Conservation (phyloP, 768 basidiomycete species). For the Mycena leptocephala region DNA sequence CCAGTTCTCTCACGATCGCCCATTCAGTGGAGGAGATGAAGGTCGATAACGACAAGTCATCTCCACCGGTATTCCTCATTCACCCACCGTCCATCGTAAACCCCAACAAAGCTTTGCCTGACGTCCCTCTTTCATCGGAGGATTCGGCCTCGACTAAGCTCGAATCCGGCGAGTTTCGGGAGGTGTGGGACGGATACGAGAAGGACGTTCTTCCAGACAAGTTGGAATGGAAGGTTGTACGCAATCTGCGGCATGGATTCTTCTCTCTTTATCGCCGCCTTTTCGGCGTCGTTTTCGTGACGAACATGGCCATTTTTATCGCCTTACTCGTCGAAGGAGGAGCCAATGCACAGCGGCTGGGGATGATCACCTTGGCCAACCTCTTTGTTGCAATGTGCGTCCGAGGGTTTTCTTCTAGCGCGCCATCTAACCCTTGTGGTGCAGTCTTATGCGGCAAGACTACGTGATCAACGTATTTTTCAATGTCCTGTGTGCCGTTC, state of each 20-base stretch:
- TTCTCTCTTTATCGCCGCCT: constrained; percentile 73
- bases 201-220: constrained; percentile 69
- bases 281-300: constrained; percentile 72
- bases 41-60: constrained; percentile 7
- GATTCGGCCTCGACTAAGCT: constrained; percentile 44
- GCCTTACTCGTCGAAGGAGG: constrained; percentile 51
- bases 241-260: constrained; percentile 70
- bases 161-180: constrained; percentile 40
- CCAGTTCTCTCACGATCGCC: constrained; percentile 29
- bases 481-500: constrained; percentile 66
- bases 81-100: constrained; percentile 11
- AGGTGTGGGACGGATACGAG: constrained; percentile 69
- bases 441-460: constrained; percentile 64
- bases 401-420: background rate
- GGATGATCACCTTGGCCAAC: constrained; percentile 62
- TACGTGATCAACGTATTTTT: constrained; percentile 75
- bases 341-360: constrained; percentile 55
- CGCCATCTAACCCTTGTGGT: background rate
- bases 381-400: constrained; percentile 59
- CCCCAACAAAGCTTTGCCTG: background rate
- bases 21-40: background rate
- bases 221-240: constrained; percentile 60
- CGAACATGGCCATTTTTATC: constrained; percentile 70
- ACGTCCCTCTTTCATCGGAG: constrained; percentile 1
- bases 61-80: constrained; percentile 17